Percentiles rank a stretch among this genome's conserved stretches.
Evolutionary conservation across 2,329 filamentous ascomycete species (phyloP).

Genomic region (Chaetomiaceae sp.): DNA sequence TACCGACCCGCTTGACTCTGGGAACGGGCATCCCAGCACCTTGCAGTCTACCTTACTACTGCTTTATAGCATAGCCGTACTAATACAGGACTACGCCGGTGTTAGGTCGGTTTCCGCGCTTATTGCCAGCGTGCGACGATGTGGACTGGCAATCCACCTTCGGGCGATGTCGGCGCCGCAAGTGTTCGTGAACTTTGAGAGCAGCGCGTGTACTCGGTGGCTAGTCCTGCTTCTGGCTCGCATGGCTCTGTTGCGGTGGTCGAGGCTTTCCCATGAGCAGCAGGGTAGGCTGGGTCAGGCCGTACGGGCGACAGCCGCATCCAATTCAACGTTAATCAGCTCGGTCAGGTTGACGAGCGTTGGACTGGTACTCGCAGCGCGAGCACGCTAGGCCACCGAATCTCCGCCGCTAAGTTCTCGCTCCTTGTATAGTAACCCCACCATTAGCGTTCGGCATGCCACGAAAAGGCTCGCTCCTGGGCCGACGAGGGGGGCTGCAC

Average conservation of each 20-base stretch:
- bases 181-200: not conserved
- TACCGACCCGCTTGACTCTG: too few relatives aligned
- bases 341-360: constrained; percentile 9
- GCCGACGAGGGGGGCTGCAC: not conserved
- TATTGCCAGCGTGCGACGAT: too few relatives aligned
- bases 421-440: constrained; percentile 5
- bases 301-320: constrained; percentile 5
- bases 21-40: too few relatives aligned
- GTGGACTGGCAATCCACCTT: not conserved
- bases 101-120: too few relatives aligned
- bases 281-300: constrained; percentile 6
- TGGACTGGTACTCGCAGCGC: constrained; percentile 8
- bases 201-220: constrained; percentile 5
- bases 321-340: constrained; percentile 7
- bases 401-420: constrained; percentile 5
- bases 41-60: too few relatives aligned
- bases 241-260: constrained; percentile 4
- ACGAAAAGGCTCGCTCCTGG: constrained; percentile 4
- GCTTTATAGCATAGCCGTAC: too few relatives aligned
- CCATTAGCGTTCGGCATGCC: not conserved
- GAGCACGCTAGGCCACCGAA: constrained; percentile 8
- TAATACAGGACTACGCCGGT: too few relatives aligned
- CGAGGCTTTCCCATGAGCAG: constrained; percentile 10
- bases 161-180: not conserved
- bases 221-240: constrained; percentile 8